phyloP scores from a whole-genome alignment of 2,329 filamentous ascomycete species.

The Colletotrichum horii region DNA sequence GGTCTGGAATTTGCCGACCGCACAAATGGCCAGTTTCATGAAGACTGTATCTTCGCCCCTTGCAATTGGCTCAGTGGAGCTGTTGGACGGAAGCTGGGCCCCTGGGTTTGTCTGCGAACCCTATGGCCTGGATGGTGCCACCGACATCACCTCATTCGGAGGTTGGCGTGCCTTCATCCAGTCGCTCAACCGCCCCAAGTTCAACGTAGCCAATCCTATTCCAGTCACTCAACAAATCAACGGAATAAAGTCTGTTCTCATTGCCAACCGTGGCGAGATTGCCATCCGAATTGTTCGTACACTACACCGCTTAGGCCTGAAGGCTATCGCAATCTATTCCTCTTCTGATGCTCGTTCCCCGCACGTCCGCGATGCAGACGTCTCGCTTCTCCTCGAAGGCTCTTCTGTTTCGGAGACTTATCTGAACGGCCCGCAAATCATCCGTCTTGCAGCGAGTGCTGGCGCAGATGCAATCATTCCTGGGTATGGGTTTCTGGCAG shows the following conservation, averaged over 20 bases:
- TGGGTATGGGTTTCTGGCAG: conserved; percentile 71
- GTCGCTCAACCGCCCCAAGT: not conserved
- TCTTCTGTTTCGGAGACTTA: conserved; percentile 53
- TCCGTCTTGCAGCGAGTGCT: conserved; percentile 55
- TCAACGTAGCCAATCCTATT: not conserved
- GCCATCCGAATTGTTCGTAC: conserved; percentile 74
- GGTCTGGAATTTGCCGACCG: conserved; percentile 37
- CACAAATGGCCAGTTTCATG: conserved; percentile 34
- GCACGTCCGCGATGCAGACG: conserved; percentile 72
- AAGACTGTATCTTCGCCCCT: conserved; percentile 37
- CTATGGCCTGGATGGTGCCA: conserved; percentile 30
- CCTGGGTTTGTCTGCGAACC: conserved; percentile 43
- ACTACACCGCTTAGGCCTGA: conserved; percentile 69
- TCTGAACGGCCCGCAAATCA: conserved; percentile 68
- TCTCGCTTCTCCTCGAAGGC: conserved; percentile 68
- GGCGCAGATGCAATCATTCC: conserved; percentile 65
- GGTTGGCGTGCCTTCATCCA: conserved; percentile 35
- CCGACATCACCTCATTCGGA: conserved; percentile 34
- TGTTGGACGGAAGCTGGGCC: conserved; percentile 36
- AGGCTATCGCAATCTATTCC: conserved; percentile 74
- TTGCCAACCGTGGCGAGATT: conserved; percentile 79
- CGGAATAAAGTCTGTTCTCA: conserved; percentile 48
- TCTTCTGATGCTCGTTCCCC: conserved; percentile 65
- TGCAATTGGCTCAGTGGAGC: conserved; percentile 39
- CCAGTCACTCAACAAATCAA: not conserved